Conservation (phyloP, 1,284 basidiomycete species). For the Stereum hirsutum region DNA sequence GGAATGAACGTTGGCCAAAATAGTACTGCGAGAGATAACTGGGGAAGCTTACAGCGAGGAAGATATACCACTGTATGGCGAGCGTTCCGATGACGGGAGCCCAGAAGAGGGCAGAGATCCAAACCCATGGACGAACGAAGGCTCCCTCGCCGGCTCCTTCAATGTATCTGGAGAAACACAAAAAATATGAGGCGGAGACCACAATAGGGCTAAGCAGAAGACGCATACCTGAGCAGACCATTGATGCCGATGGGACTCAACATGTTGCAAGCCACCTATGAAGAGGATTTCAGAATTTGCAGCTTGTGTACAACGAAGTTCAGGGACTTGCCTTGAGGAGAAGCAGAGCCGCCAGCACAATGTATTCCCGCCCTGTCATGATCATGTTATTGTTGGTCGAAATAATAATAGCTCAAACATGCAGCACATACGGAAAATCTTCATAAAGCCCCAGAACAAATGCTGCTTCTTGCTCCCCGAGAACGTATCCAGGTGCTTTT, state of each 20-base stretch:
- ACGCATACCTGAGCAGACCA: slow-evolving; percentile 22
- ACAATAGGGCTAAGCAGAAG: too few species aligned
- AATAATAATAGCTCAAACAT: neutral
- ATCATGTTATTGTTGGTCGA: neutral
- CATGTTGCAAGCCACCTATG: too few species aligned
- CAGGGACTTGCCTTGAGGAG: neutral
- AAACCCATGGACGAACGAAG: slow-evolving; percentile 42
- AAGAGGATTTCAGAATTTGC: neutral
- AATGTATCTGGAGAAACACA: slow-evolving; percentile 25
- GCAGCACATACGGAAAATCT: slow-evolving; percentile 16
- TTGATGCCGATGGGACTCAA: slow-evolving; percentile 37
- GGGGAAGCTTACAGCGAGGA: slow-evolving; percentile 26
- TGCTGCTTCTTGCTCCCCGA: slow-evolving; percentile 14
- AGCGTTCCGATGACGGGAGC: slow-evolving; percentile 38
- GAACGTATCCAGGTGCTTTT: slow-evolving; percentile 22
- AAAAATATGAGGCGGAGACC: slow-evolving; percentile 7
- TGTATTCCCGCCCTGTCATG: slow-evolving; percentile 17
- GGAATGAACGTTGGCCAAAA: neutral
- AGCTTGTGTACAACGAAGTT: neutral
- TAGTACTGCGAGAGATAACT: neutral
- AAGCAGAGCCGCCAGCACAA: slow-evolving; percentile 14
- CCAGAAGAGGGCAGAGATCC: slow-evolving; percentile 53
- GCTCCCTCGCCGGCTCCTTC: slow-evolving; percentile 29
- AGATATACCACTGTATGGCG: slow-evolving; percentile 40
- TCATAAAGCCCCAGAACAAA: slow-evolving; percentile 19